Conservation (phyloP, 1,139 yeast species). For the Wickerhamomyces sp. region DNA sequence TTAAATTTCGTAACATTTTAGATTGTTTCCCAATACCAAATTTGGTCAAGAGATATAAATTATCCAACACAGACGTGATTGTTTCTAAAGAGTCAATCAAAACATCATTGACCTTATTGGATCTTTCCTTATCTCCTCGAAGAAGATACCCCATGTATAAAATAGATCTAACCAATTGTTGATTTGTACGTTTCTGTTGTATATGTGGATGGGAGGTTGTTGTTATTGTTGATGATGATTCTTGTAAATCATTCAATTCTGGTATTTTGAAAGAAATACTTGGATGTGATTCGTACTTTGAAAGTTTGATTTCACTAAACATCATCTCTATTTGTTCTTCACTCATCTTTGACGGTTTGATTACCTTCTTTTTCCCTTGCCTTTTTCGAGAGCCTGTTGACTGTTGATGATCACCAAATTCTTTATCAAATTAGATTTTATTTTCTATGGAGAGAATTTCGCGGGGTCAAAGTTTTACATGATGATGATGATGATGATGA, state of each 20-base stretch:
- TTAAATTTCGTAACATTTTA: slow-evolving; percentile 7
- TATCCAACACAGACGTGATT: slow-evolving; percentile 21
- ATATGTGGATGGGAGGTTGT: no score
- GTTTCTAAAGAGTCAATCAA: slow-evolving; percentile 19
- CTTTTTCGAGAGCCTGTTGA: no score
- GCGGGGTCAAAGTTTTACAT: no score
- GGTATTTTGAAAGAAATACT: slow-evolving; percentile 4
- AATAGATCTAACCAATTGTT: slow-evolving; percentile 19
- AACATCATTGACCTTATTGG: slow-evolving; percentile 4
- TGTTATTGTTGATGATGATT: not conserved
- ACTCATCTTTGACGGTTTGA: not conserved
- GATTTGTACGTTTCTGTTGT: slow-evolving; percentile 8
- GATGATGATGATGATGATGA: no score
- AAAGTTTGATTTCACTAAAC: slow-evolving; percentile 3
- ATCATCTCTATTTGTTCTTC: slow-evolving; percentile 5
- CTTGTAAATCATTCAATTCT: not conserved
- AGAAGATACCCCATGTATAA: slow-evolving; percentile 20
- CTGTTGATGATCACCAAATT: no score
- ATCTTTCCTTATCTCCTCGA: slow-evolving; percentile 2
- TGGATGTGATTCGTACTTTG: not conserved
- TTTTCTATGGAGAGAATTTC: not conserved
- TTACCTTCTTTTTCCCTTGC: no score
- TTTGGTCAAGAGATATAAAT: slow-evolving; percentile 18
- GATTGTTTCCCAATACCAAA: slow-evolving; percentile 19
- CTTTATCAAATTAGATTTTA: not conserved